Conservation (phyloP, 768 basidiomycete species). For the Mycena metata region DNA sequence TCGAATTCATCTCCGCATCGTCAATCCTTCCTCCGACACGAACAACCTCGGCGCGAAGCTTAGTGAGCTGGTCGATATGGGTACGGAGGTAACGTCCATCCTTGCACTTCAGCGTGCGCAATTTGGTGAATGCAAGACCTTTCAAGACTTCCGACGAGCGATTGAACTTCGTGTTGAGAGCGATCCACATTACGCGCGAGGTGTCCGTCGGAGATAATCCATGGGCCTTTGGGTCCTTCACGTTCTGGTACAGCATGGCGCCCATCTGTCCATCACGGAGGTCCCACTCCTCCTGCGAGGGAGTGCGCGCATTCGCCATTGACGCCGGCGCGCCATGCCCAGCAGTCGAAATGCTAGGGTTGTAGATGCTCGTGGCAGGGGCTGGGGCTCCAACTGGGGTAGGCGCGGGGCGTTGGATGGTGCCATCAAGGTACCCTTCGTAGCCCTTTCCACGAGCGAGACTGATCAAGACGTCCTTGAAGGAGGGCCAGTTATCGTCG, state of each 20-base stretch:
- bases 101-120: constrained; percentile 13
- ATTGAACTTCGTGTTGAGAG: neutral
- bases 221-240: constrained; percentile 6
- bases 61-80: constrained; percentile 1
- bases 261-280: constrained; percentile 9
- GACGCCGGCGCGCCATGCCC: too few relatives aligned
- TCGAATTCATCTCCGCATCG: neutral
- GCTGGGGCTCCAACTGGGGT: neutral
- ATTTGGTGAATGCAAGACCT: constrained; percentile 1
- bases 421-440: constrained; percentile 1
- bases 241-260: constrained; percentile 11
- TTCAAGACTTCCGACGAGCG: constrained; percentile 2
- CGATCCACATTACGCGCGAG: neutral
- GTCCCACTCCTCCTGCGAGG: constrained; percentile 8
- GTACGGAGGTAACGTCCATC: neutral
- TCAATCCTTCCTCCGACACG: neutral
- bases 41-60: constrained; percentile 2
- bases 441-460: constrained; percentile 4
- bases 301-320: too few relatives aligned
- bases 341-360: too few relatives aligned
- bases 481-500: constrained; percentile 3
- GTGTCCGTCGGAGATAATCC: neutral
- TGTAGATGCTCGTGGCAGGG: neutral
- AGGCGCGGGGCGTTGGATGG: constrained; percentile 1
- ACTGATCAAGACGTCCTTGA: constrained; percentile 7